Percentiles rank a stretch among this genome's conserved stretches.
These are phyloP conservation scores for Daldinia concentrica DNA, from an alignment of 495 filamentous ascomycete species.

Conservation along the genomic window DNA sequence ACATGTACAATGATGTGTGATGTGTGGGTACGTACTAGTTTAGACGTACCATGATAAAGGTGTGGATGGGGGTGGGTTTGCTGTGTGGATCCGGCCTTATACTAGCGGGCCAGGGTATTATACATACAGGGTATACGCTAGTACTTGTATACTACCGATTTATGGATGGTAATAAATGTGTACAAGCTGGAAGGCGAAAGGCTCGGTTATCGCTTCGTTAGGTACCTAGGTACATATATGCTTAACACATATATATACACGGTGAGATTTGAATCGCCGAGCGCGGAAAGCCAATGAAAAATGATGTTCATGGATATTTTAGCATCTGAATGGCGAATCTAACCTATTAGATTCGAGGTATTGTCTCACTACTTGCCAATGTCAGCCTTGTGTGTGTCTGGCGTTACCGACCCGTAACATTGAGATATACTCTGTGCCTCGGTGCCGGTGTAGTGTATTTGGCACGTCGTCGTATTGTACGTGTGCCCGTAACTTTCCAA, in stretches of 20 bases:
- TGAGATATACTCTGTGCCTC: slow-evolving; percentile 4
- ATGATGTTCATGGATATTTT: slow-evolving; percentile 16
- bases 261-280: slow-evolving; percentile 31
- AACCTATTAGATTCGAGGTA: not conserved
- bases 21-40: slow-evolving; percentile 37
- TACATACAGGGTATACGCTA: slow-evolving; percentile 10
- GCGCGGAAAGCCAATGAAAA: slow-evolving; percentile 37
- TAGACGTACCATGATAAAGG: slow-evolving; percentile 12
- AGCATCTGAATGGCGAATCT: slow-evolving; percentile 2
- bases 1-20: slow-evolving; percentile 46
- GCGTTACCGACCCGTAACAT: slow-evolving; percentile 28
- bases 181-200: slow-evolving; percentile 13
- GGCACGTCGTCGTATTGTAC: no score
- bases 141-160: not conserved
- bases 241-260: not conserved
- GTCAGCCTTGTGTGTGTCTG: slow-evolving; percentile 38
- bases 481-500: slow-evolving; percentile 8
- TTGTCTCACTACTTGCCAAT: slow-evolving; percentile 17
- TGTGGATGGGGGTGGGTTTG: slow-evolving; percentile 29
- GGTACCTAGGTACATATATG: slow-evolving; percentile 1
- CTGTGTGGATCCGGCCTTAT: slow-evolving; percentile 39
- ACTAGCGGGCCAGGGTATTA: slow-evolving; percentile 27
- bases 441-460: no score
- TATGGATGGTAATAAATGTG: not conserved
- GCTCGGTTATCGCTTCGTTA: slow-evolving; percentile 33